Evolutionary conservation across 2,329 filamentous ascomycete genomes (phyloP).

Genomic region (Davidsoniella neocaledoniae): DNA sequence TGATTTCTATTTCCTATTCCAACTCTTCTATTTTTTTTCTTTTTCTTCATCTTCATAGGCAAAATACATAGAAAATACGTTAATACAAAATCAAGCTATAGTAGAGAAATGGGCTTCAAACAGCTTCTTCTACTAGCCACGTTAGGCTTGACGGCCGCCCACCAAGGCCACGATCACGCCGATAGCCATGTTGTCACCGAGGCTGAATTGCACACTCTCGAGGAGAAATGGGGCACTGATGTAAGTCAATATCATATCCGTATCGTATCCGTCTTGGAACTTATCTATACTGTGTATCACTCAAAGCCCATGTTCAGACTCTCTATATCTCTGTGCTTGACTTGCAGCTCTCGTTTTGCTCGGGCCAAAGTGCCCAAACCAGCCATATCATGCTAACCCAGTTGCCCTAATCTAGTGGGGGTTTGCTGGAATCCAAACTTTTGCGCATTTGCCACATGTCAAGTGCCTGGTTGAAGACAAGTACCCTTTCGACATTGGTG

Average conservation of each 20-base stretch:
- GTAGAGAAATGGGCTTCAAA: constrained; percentile 4
- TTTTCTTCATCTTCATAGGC: too few species aligned
- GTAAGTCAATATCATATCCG: constrained; percentile 2
- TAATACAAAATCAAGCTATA: too few species aligned
- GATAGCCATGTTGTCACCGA: not conserved
- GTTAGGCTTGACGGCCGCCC: constrained; percentile 1
- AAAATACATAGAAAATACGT: too few species aligned
- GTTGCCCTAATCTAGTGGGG: constrained; percentile 19
- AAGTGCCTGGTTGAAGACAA: constrained; percentile 52
- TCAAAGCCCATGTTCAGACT: too few species aligned
- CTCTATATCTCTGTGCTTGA: too few species aligned
- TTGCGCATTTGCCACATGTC: constrained; percentile 52
- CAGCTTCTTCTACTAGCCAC: not conserved
- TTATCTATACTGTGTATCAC: too few species aligned
- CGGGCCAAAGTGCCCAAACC: not conserved
- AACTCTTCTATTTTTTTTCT: too few species aligned
- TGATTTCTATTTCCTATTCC: too few species aligned
- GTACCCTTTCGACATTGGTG: constrained; percentile 50
- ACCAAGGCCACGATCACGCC: constrained; percentile 3
- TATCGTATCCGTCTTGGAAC: too few species aligned
- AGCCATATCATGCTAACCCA: not conserved
- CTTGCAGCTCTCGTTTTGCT: too few species aligned
- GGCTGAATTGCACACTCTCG: not conserved
- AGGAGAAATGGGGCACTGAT: constrained; percentile 13
- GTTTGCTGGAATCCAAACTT: constrained; percentile 60